A percentile compares a stretch with the other conserved stretches of the same genome.
These are phyloP conservation scores for Macrolepiota fuliginosa DNA, from an alignment of 768 basidiomycete species.

Conservation along the genomic window DNA sequence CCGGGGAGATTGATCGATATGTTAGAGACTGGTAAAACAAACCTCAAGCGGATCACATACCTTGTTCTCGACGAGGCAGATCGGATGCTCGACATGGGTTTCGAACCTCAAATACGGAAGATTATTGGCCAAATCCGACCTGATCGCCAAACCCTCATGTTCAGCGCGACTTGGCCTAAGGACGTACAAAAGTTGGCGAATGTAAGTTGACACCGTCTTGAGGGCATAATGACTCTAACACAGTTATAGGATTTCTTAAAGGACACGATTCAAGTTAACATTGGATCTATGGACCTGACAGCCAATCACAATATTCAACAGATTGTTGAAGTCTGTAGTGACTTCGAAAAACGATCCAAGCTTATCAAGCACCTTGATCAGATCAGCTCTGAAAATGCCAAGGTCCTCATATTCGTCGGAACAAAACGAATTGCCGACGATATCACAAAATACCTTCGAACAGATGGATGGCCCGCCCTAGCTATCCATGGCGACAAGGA, in stretches of 20 bases:
- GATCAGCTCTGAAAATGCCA: conserved; percentile 95
- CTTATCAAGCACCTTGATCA: conserved; percentile 96
- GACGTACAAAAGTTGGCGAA: conserved; percentile 97
- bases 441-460: conserved; percentile 94
- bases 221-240: background rate
- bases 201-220: conserved; percentile 33
- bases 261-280: conserved; percentile 98
- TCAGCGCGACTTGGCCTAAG: conserved; percentile 99
- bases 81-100: conserved; percentile 99
- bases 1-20: conserved; percentile 99
- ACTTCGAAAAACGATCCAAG: conserved; percentile 96
- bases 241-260: conserved; percentile 79
- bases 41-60: conserved; percentile 94
- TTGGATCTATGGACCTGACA: conserved; percentile 97
- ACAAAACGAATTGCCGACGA: conserved; percentile 99
- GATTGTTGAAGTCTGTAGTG: conserved; percentile 93
- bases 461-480: conserved; percentile 99
- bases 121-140: conserved; percentile 97
- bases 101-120: conserved; percentile 99
- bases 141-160: conserved; percentile 98
- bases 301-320: conserved; percentile 98
- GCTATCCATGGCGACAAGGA: conserved; percentile 99
- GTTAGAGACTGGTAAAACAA: conserved; percentile 96
- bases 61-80: conserved; percentile 99
- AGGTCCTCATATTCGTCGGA: conserved; percentile 97